Conservation (phyloP, 768 basidiomycete genomes). For the Hygrocybe coccinea region DNA sequence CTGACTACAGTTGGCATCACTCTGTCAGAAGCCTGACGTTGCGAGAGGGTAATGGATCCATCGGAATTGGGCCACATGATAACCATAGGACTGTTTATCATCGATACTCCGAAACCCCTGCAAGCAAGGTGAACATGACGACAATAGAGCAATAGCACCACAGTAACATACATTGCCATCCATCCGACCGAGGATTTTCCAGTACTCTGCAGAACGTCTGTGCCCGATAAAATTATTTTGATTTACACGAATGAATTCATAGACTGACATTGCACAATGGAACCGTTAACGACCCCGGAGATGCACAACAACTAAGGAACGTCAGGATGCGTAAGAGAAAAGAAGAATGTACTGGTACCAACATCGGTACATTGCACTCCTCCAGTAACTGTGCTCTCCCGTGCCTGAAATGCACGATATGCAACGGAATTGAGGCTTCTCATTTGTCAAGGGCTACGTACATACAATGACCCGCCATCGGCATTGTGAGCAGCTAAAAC, state of each 20-base stretch:
- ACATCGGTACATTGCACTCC: neutral
- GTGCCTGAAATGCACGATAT: neutral
- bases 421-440: no score
- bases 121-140: neutral
- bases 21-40: conserved; percentile 49
- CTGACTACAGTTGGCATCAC: conserved; percentile 53
- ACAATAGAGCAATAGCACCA: conserved; percentile 22
- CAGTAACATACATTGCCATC: conserved; percentile 53
- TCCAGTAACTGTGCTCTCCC: neutral
- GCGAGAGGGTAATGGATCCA: conserved; percentile 59
- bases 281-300: conserved; percentile 2
- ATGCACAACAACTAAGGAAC: conserved; percentile 5
- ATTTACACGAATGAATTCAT: neutral
- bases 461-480: neutral
- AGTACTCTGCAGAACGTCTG: conserved; percentile 48
- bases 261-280: conserved; percentile 4
- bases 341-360: neutral
- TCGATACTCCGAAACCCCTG: conserved; percentile 56
- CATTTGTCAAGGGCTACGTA: no score
- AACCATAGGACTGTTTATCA: conserved; percentile 61
- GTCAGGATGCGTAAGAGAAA: neutral
- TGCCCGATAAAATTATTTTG: neutral
- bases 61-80: conserved; percentile 68
- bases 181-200: conserved; percentile 42
- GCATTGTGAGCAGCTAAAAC: neutral